These are phyloP conservation scores for Rhizophora mangle DNA, from an alignment of 345 rosid species.

Conservation along the genomic window DNA sequence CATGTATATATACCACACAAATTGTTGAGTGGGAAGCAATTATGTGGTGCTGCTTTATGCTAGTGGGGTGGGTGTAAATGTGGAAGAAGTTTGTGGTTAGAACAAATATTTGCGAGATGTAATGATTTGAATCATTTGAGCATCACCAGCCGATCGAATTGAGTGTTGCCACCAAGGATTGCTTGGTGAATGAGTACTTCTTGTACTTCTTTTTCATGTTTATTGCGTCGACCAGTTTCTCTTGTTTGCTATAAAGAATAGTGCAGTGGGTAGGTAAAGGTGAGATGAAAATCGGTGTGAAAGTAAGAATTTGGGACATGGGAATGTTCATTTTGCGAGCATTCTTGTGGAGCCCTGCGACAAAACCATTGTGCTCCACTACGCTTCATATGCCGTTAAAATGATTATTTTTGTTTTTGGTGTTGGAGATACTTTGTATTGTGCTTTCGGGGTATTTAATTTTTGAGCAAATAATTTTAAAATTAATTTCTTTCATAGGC, in stretches of 20 bases:
- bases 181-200: background rate
- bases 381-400: too few species aligned
- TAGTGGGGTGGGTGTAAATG: constrained; percentile 47
- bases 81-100: constrained; percentile 19
- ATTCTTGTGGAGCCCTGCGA: too few species aligned
- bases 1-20: background rate
- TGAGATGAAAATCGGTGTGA: background rate
- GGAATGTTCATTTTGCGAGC: too few species aligned
- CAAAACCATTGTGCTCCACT: too few species aligned
- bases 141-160: background rate
- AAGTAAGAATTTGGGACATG: background rate
- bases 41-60: background rate
- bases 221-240: background rate
- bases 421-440: too few species aligned
- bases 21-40: background rate
- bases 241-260: background rate
- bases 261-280: background rate
- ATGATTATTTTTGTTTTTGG: too few species aligned
- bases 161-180: background rate
- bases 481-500: too few species aligned
- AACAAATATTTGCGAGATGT: constrained; percentile 8
- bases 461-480: too few species aligned
- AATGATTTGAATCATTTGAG: constrained; percentile 18
- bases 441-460: too few species aligned
- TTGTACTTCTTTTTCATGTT: too few species aligned